Evolutionary conservation across 2,329 filamentous ascomycete genomes (phyloP).

Genomic region (Podosphaera xanthii): DNA sequence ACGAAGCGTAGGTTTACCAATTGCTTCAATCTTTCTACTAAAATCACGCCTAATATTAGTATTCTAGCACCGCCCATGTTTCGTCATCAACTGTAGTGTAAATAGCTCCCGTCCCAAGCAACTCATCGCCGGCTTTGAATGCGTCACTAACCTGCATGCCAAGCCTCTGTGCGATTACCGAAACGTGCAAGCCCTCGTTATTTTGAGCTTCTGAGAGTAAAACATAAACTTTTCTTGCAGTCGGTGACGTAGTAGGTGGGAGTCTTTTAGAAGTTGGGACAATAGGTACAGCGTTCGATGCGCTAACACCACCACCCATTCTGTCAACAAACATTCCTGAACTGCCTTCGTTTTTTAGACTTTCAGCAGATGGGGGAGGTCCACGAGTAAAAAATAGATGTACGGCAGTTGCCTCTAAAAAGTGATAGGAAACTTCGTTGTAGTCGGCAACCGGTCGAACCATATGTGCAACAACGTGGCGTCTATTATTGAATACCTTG

Average conservation of each 20-base stretch:
- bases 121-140: conserved; percentile 55
- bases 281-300: conserved; percentile 9
- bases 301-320: conserved; percentile 16
- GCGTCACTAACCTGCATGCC: conserved; percentile 48
- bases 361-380: conserved; percentile 20
- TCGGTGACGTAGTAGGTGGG: conserved; percentile 23
- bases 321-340: conserved; percentile 18
- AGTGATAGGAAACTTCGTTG: conserved; percentile 84
- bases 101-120: conserved; percentile 50
- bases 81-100: conserved; percentile 85
- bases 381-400: conserved; percentile 69
- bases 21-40: too few relatives aligned
- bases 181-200: conserved; percentile 66
- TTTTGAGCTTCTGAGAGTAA: conserved; percentile 41
- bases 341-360: conserved; percentile 17
- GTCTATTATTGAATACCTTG: conserved; percentile 65
- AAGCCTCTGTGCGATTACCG: conserved; percentile 45
- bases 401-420: conserved; percentile 73
- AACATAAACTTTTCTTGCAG: conserved; percentile 48
- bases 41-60: conserved; percentile 16
- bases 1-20: too few relatives aligned
- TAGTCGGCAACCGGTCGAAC: conserved; percentile 61
- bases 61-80: conserved; percentile 72
- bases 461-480: conserved; percentile 57
- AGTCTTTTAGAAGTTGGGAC: conserved; percentile 11